Evolutionary conservation across 2,329 filamentous ascomycete genomes (phyloP), one percentile per base, ranked within the genome.

Genomic region (Cytospora piceae): DNA sequence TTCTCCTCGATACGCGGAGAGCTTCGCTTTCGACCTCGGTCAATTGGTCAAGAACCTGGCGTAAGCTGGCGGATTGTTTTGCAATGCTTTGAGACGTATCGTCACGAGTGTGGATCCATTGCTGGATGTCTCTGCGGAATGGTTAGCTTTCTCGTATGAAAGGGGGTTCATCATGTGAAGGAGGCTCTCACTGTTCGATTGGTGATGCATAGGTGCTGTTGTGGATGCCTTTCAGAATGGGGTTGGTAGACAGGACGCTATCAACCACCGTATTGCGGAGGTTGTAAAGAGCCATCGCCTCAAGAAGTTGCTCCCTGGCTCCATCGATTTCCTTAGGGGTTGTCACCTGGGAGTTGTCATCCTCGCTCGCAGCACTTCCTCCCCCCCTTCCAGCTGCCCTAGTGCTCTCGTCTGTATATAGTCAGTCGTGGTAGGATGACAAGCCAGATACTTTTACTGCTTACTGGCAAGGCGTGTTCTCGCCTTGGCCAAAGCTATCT

Each of bases 181-280:
- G 32, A 24, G 37, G 20, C 20, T 67, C 76, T 49, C 82, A 92
- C 91, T 87, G 85, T 77, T 95, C 91, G 61, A 88, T 81, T 54
- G 86, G 85, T 2, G 87, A 85, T 22, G 87, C 84, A 67, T 86
- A 83, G 15, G 84, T 85, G 53, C 87, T 87, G 67, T 85, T 80
- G 74, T 96, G 91, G 49, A 94, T 87, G 8, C 92, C 90, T 72
- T 91, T 92, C 65, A 96, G 80, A 51, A 91, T 87, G 9, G 93
- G 92, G 71, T 92, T 90, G 64, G 88, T 88, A 70, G 87, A 86
- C 70, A 95, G 77, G 61, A 92, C 87, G 56, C 84, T 87, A 68
- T 90, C 87, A 27, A 89, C 81, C 27, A 91, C 87, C 67, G 87
- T 87, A 74, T 89, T 89, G 69, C 87, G 87, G 64, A 94, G 81